A percentile compares a stretch with the other conserved stretches of the same genome.
Evolutionary conservation across 805 yeast species (phyloP).

Genomic region (Candida morakotiae): DNA sequence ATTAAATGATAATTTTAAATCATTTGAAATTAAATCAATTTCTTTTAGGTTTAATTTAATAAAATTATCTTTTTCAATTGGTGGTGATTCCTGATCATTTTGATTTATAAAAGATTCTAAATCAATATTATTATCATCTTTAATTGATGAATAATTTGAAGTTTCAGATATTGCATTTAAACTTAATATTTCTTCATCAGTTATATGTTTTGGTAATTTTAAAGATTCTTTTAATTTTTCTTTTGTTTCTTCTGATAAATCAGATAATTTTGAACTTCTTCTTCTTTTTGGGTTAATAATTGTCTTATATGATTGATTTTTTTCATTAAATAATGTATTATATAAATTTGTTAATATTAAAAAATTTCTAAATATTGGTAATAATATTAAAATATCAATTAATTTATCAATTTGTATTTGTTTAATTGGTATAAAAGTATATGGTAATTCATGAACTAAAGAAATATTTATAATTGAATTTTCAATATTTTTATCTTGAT

Average conservation of each 20-base stretch:
- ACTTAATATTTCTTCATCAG: conserved; percentile 36
- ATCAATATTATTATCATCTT: conserved; percentile 12
- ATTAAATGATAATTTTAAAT: conserved; percentile 17
- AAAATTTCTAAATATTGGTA: conserved; percentile 30
- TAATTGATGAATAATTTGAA: conserved; percentile 15
- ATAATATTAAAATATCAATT: conserved; percentile 18
- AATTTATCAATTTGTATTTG: conserved; percentile 20
- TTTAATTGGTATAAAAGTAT: conserved; percentile 19
- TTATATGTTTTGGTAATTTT: conserved; percentile 30
- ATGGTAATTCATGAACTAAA: conserved; percentile 12
- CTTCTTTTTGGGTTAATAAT: conserved; percentile 3
- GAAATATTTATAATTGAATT: conserved; percentile 4
- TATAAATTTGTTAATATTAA: conserved; percentile 22
- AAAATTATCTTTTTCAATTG: conserved; percentile 2
- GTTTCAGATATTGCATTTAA: conserved; percentile 27
- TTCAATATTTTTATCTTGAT: conserved; percentile 3
- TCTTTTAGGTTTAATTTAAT: conserved; percentile 17
- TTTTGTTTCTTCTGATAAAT: conserved; percentile 18
- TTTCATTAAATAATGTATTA: conserved; percentile 6
- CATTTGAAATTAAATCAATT: conserved; percentile 23
- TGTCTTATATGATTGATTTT: neutral
- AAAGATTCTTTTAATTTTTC: conserved; percentile 31
- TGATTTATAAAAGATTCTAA: conserved; percentile 26
- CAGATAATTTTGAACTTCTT: conserved; percentile 9
- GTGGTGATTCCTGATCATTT: conserved; percentile 10